These are phyloP conservation scores for Yarrowia galli DNA, from an alignment of 1,139 yeast genomes.

Conservation along the genomic window DNA sequence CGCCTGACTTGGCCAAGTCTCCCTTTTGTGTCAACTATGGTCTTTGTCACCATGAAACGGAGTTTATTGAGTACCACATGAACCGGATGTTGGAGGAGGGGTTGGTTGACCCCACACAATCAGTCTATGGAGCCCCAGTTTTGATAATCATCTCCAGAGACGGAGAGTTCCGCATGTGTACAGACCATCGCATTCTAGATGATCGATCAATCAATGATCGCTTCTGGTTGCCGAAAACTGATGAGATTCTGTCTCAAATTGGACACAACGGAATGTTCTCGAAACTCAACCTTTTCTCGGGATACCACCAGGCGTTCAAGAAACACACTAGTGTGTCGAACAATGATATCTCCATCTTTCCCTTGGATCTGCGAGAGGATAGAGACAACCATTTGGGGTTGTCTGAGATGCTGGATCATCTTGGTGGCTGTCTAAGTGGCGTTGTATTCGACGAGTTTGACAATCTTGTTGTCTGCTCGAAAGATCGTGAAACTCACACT, in stretches of 20 bases:
- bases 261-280: conserved; percentile 16
- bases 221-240: conserved; percentile 21
- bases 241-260: conserved; percentile 4
- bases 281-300: conserved; percentile 7
- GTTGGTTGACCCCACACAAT: neutral
- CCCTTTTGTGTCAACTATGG: conserved; percentile 24
- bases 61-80: conserved; percentile 20
- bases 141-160: conserved; percentile 12
- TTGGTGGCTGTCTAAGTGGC: conserved; percentile 1
- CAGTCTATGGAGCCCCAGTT: conserved; percentile 20
- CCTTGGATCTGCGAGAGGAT: conserved; percentile 12
- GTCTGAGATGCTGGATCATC: conserved; percentile 20
- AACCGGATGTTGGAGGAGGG: conserved; percentile 15
- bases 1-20: conserved; percentile 6
- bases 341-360: neutral
- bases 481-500: neutral
- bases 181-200: conserved; percentile 7
- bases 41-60: conserved; percentile 18
- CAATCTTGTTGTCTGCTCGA: conserved; percentile 2
- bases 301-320: neutral
- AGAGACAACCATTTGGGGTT: conserved; percentile 21
- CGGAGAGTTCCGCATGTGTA: conserved; percentile 31
- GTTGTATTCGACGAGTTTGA: conserved; percentile 12
- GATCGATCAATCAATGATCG: conserved; percentile 27
- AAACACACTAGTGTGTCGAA: neutral